Conservation (phyloP, 1,139 yeast species). For the Zygosaccharomyces sapae region DNA sequence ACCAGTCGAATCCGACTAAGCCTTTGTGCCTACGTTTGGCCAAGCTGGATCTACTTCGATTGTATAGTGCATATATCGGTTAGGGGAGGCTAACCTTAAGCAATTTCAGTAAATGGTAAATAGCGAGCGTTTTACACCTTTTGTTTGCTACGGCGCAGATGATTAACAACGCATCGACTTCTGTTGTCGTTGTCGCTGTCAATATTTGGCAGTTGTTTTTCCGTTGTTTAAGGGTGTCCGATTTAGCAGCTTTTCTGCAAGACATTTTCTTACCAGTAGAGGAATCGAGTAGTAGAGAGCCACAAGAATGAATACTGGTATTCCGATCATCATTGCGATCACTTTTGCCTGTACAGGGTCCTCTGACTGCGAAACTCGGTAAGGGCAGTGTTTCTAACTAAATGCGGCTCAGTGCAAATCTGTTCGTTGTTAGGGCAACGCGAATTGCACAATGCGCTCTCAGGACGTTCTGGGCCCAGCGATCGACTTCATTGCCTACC, state of each 20-base stretch:
- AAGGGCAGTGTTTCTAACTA: slow-evolving; percentile 4
- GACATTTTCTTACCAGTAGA: not conserved
- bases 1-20: not conserved
- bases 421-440: not conserved
- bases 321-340: not conserved
- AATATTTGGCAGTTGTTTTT: not conserved
- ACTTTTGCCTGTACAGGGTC: not conserved
- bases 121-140: not conserved
- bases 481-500: slow-evolving; percentile 1
- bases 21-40: not conserved
- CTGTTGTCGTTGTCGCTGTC: not conserved
- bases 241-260: too few relatives aligned
- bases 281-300: not conserved
- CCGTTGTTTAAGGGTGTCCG: not conserved
- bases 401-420: not conserved
- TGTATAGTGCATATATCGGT: not conserved
- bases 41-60: not conserved
- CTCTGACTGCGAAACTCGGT: slow-evolving; percentile 1
- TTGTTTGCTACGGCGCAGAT: not conserved
- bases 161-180: not conserved
- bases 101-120: not conserved
- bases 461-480: slow-evolving; percentile 1
- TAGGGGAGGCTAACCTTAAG: not conserved
- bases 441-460: not conserved
- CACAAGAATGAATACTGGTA: too few relatives aligned